Evolutionary conservation across 1,284 basidiomycete species (phyloP).

Genomic region (Malassezia brasiliensis): DNA sequence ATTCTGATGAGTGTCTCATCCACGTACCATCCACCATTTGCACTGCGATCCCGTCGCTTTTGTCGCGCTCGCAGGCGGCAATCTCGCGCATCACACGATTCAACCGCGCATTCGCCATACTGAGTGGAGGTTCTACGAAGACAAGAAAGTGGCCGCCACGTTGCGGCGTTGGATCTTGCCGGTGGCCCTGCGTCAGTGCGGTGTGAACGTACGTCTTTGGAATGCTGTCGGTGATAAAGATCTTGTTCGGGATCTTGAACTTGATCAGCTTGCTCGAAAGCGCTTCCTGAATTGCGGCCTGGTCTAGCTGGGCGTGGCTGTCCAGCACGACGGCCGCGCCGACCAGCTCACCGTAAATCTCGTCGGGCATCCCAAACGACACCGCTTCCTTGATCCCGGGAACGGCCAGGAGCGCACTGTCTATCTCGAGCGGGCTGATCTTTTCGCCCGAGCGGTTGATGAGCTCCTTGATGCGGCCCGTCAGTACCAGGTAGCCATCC

Average conservation of each 20-base stretch:
- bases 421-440: conserved; percentile 60
- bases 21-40: conserved; percentile 61
- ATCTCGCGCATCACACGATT: conserved; percentile 74
- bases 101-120: conserved; percentile 66
- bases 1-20: conserved; percentile 14
- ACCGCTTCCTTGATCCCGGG: conserved; percentile 54
- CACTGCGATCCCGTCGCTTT: conserved; percentile 70
- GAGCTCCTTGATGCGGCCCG: conserved; percentile 47
- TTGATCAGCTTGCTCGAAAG: conserved; percentile 41
- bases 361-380: conserved; percentile 49
- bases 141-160: conserved; percentile 34
- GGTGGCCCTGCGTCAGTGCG: conserved; percentile 23
- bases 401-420: conserved; percentile 52
- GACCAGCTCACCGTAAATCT: conserved; percentile 47
- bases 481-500: conserved; percentile 56
- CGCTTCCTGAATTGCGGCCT: conserved; percentile 32
- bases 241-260: conserved; percentile 49
- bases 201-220: conserved; percentile 39
- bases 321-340: conserved; percentile 46
- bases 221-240: conserved; percentile 48
- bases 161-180: conserved; percentile 45
- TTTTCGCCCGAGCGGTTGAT: conserved; percentile 57
- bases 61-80: conserved; percentile 85
- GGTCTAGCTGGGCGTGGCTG: conserved; percentile 18
- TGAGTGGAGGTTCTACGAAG: conserved; percentile 6